Percentiles rank a stretch among this genome's conserved stretches.
These are phyloP conservation scores for Adansonia madagascariensis DNA, from an alignment of 441 rosid species.

Conservation along the genomic window DNA sequence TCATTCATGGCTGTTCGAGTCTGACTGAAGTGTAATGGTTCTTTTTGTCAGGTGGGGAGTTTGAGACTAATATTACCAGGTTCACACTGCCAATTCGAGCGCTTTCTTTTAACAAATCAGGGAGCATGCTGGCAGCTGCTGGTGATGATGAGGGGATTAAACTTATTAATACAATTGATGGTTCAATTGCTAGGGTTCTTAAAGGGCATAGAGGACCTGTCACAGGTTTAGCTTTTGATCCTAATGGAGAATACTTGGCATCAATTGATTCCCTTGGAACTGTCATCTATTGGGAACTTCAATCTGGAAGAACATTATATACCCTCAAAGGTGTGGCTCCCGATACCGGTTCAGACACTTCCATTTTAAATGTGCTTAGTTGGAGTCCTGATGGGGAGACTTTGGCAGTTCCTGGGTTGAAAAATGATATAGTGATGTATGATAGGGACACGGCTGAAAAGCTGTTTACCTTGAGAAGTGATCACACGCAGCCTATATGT, in stretches of 20 bases:
- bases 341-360: slow-evolving; percentile 59
- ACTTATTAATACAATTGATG: slow-evolving; percentile 86
- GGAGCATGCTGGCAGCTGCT: slow-evolving; percentile 90
- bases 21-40: not conserved
- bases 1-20: not conserved
- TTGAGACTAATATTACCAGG: slow-evolving; percentile 86
- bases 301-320: slow-evolving; percentile 62
- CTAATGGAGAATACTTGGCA: slow-evolving; percentile 75
- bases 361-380: slow-evolving; percentile 60
- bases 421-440: slow-evolving; percentile 86
- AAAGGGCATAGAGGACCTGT: slow-evolving; percentile 88
- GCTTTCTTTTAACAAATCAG: slow-evolving; percentile 82
- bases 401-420: slow-evolving; percentile 83
- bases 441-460: slow-evolving; percentile 95
- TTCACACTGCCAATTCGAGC: slow-evolving; percentile 91
- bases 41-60: slow-evolving; percentile 71
- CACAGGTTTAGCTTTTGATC: slow-evolving; percentile 83
- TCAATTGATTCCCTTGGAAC: slow-evolving; percentile 84
- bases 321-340: slow-evolving; percentile 76
- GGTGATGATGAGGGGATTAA: slow-evolving; percentile 98
- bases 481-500: slow-evolving; percentile 72
- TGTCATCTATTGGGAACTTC: slow-evolving; percentile 84
- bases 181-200: slow-evolving; percentile 84
- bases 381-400: slow-evolving; percentile 98
- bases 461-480: slow-evolving; percentile 76